Evolutionary conservation across 352 stramenopile species (phyloP).

Genomic region (Phytophthora cactorum): DNA sequence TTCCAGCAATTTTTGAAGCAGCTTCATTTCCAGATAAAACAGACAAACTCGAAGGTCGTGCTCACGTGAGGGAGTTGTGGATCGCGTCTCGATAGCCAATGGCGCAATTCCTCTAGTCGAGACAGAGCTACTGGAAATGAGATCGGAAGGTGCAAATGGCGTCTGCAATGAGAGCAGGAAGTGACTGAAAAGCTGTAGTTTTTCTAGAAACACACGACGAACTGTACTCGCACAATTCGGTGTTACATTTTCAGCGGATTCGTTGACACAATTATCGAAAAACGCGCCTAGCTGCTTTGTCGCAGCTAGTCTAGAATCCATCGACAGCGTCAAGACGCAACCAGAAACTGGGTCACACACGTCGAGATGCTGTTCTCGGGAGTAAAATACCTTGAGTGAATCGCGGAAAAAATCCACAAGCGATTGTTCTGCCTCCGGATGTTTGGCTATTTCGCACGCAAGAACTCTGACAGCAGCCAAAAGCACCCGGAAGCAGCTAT

Average conservation of each 20-base stretch:
- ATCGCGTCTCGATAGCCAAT: constrained; percentile 28
- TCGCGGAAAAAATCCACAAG: constrained; percentile 36
- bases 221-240: constrained; percentile 7
- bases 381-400: constrained; percentile 47
- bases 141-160: constrained; percentile 18
- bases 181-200: constrained; percentile 58
- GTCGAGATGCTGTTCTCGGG: constrained; percentile 42
- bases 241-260: background rate
- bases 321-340: constrained; percentile 38
- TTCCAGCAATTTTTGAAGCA: constrained; percentile 22
- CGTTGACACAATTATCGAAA: constrained; percentile 30
- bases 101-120: constrained; percentile 25
- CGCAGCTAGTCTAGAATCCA: constrained; percentile 18
- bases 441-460: constrained; percentile 11
- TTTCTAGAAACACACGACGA: constrained; percentile 25
- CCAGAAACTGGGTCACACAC: constrained; percentile 40
- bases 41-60: constrained; percentile 25
- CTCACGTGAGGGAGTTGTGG: background rate
- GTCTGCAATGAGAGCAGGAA: constrained; percentile 54
- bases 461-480: constrained; percentile 31
- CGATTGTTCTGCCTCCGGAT: constrained; percentile 12
- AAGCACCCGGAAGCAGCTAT: constrained; percentile 40
- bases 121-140: background rate
- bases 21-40: constrained; percentile 24
- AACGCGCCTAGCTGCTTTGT: constrained; percentile 38